Evolutionary conservation across 495 filamentous ascomycete genomes (phyloP).

Genomic region (Podospora sp.): DNA sequence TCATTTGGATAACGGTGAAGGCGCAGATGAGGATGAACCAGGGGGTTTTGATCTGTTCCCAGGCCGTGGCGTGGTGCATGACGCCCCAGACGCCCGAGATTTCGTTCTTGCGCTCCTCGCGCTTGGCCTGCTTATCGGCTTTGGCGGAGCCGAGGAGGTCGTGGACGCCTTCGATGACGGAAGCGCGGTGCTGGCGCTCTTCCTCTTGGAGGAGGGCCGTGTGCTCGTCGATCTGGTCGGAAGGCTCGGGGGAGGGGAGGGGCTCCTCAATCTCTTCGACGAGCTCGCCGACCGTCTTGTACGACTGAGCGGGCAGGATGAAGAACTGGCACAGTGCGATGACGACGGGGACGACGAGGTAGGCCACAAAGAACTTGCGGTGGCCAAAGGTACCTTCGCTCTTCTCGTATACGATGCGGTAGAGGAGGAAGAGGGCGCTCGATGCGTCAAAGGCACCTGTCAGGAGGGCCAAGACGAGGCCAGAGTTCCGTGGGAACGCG

Average conservation of each 20-base stretch:
- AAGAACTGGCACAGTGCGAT: constrained; percentile 71
- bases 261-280: constrained; percentile 68
- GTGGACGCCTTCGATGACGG: constrained; percentile 72
- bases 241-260: constrained; percentile 27
- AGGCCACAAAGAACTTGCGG: constrained; percentile 73
- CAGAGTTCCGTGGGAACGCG: constrained; percentile 82
- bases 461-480: constrained; percentile 79
- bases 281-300: constrained; percentile 86
- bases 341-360: constrained; percentile 72
- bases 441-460: constrained; percentile 91
- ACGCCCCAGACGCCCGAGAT: constrained; percentile 83
- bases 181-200: constrained; percentile 65
- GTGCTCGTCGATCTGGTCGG: constrained; percentile 64
- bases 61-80: constrained; percentile 73
- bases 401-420: constrained; percentile 72
- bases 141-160: constrained; percentile 66
- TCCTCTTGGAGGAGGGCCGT: constrained; percentile 64
- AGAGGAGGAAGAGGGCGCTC: constrained; percentile 85
- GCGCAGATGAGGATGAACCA: constrained; percentile 89
- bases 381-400: constrained; percentile 63
- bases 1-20: constrained; percentile 92
- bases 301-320: constrained; percentile 77
- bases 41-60: constrained; percentile 73
- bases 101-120: constrained; percentile 61
- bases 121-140: constrained; percentile 54